Evolutionary conservation across 352 stramenopile species (phyloP), one percentile per base, ranked within the genome.

Genomic region (Phytophthora podocarpi): DNA sequence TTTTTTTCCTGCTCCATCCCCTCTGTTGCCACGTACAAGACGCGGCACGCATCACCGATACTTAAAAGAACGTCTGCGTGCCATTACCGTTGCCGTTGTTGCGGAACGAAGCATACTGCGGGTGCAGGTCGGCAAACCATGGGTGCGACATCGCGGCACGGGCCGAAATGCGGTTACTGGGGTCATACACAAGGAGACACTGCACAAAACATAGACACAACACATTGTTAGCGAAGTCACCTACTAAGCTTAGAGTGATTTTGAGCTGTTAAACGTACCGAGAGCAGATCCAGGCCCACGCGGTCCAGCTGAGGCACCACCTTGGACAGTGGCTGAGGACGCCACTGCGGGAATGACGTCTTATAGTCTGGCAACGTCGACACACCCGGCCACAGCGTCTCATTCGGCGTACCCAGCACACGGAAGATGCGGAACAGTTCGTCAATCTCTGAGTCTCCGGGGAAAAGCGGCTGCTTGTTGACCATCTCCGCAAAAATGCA

Each of bases 351-450:
- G 71, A 99, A 99, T 20, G 82, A 81, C 32, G 86, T 85, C 71
- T 99, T 99, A 88, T 98, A 99, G 74, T 99, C 98, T 1, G 96
- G 97, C 31, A 99, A 74, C 18, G 85, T 86, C 9, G 96, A 99
- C 1, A 99, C 96, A 28, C 97, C 97, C 4, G 96, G 96, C 98
- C 98, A 99, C 16, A 95, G 78, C 30, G 86, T 66, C 70, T 99
- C 98, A 52, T 95, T 97, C 0, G 98, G 98, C 9, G 98, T 99
- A 23, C 98, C 98, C 5, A 99, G 71, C 26, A 98, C 91, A 12
- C 84, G 79, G 74, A 99, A 99, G 54, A 99, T 99, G 40, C 98
- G 98, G 74, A 98, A 99, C 23, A 99, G 78, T 68, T 99, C 95
- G 70, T 99, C 97, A 70, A 99, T 99, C 77, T 99, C 98, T 21